Evolutionary conservation across 345 rosid genomes (phyloP), one percentile per base, ranked within the genome.

Genomic region (Hypericum androsaemum): DNA sequence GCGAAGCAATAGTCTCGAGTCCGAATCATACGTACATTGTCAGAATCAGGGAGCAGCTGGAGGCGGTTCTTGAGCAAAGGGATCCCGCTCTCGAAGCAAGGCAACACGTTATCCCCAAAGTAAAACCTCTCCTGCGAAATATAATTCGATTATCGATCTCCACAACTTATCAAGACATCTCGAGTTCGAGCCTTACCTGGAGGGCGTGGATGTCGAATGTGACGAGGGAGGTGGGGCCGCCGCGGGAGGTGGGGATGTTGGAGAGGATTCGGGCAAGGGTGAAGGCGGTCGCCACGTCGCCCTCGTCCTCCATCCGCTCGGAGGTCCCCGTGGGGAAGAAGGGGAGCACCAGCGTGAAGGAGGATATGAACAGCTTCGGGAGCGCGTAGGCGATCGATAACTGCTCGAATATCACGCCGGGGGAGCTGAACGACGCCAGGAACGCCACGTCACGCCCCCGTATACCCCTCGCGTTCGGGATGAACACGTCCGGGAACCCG

Each of bases 281-380:
- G 54, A 87, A 92, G 56, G 98, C 98, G 7, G 98, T 92, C 0
- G 96, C 96, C 5, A 84, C 89, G 50, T 88, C 96, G 39, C 98
- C 98, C 64, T 92, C 98, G 2, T 92, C 98, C 67, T 92, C 98
- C 98, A 92, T 92, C 15, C 96, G 80, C 78, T 92, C 98, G 0
- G 89, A 92, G 39, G 98, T 92, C 10, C 98, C 98, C 3, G 96
- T 92, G 5, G 98, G 98, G 52, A 92, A 92, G 56, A 92, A 92
- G 0, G 98, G 98, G 36, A 92, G 94, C 67, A 92, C 96, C 1
- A 92, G 81, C 6, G 96, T 92, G 59, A 92, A 87, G 0, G 96
- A 92, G 7, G 98, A 92, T 35, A 87, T 56, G 57, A 92, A 92
- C 70, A 92, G 68, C 61, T 92, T 92, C 0, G 96, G 98, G 58